Evolutionary conservation across 1,139 yeast species (phyloP), one percentile per base, ranked within the genome.

Genomic region (Blastobotrys ciferrii): DNA sequence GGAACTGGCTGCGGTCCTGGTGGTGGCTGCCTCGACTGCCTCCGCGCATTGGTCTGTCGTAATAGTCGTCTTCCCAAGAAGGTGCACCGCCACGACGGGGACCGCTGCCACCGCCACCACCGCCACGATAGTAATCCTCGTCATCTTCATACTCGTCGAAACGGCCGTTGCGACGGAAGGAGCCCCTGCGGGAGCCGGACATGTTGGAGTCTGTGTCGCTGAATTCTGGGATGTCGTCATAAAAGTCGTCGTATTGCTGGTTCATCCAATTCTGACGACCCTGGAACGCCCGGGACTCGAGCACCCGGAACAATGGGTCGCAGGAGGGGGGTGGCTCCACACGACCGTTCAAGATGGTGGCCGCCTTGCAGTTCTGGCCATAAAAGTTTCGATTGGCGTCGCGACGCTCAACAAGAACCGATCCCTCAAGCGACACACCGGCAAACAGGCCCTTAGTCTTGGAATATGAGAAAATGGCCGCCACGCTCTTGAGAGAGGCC

Each of bases 361-460:
- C 81, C 17, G 98, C 95, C 55, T 91, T 89, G 67, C 95, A 85
- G 56, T 80, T 81, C 59, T 75, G 77, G 37, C 98, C 98, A 65
- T 92, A 92, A 64, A 92, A 91, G 70, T 89, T 89, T 63, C 96
- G 77, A 69, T 92, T 92, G 31, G 98, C 97, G 60, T 92, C 98
- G 69, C 98, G 80, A 72, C 98, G 84, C 70, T 92, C 98, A 14
- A 92, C 77, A 51, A 92, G 81, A 25, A 94, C 96, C 2, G 97
- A 88, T 43, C 98, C 98, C 71, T 92, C 98, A 46, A 92, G 78
- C 1, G 98, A 91, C 28, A 92, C 94, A 61, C 98, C 98, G 0
- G 98, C 98, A 72, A 88, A 92, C 48, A 92, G 76, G 53, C 98
- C 98, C 67, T 94, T 92, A 2, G 97, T 91, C 69, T 92, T 92